Evolutionary conservation across 2,329 filamentous ascomycete species (phyloP).

Genomic region (Penicillium thymicola): DNA sequence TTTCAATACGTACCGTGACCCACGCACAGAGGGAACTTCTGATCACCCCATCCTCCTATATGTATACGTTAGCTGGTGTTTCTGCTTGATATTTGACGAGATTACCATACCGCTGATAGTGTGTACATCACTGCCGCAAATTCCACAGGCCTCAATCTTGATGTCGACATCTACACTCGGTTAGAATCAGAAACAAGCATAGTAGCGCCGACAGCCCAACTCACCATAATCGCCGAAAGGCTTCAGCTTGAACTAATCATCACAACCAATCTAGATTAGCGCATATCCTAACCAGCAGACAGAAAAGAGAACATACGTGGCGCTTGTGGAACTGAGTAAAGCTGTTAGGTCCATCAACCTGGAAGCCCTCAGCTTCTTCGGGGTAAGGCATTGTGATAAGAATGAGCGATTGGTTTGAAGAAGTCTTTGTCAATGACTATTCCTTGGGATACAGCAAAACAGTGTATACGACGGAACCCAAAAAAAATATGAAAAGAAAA

Average conservation of each 20-base stretch:
- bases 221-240: conserved; percentile 71
- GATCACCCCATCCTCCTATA: conserved; percentile 52
- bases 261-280: background rate
- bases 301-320: conserved; percentile 41
- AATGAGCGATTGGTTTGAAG: conserved; percentile 5
- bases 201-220: background rate
- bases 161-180: conserved; percentile 67
- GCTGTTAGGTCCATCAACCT: conserved; percentile 63
- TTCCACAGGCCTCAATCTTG: conserved; percentile 76
- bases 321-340: conserved; percentile 58
- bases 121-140: conserved; percentile 71
- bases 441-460: background rate
- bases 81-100: background rate
- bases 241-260: conserved; percentile 69
- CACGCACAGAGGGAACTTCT: conserved; percentile 52
- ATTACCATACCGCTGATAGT: conserved; percentile 52
- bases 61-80: conserved; percentile 1
- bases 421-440: background rate
- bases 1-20: conserved; percentile 44
- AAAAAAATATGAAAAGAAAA: background rate
- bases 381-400: conserved; percentile 42
- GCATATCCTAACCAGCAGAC: background rate
- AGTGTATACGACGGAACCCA: background rate
- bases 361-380: conserved; percentile 47
- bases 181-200: background rate